phyloP scores from a whole-genome alignment of 148 eudicot genomes.

The Cornus kousa region DNA sequence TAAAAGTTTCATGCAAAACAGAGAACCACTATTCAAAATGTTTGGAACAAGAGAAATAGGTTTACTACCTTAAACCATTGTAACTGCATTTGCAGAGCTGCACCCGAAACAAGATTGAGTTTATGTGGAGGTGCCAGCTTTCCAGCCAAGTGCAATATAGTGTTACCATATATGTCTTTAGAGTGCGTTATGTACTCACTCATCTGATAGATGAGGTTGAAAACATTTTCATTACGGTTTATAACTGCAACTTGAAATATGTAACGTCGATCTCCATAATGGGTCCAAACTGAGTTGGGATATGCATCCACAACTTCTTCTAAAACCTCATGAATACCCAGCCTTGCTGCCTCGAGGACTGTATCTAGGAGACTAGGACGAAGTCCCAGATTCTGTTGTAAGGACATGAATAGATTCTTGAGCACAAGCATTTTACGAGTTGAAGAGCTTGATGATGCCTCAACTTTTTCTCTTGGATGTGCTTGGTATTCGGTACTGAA shows the following conservation, averaged over 20 bases:
- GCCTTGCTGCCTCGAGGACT: background rate
- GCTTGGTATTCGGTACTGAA: background rate
- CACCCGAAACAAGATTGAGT: slow-evolving; percentile 1
- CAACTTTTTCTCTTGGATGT: background rate
- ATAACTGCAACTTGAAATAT: background rate
- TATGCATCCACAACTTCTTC: background rate
- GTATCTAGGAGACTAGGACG: background rate
- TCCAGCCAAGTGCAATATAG: background rate
- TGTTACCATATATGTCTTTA: background rate
- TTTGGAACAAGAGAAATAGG: background rate
- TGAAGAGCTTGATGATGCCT: background rate
- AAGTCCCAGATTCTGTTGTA: background rate
- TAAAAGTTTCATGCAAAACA: background rate
- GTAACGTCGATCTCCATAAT: background rate
- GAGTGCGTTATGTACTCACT: background rate
- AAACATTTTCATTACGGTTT: background rate
- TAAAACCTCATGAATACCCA: background rate
- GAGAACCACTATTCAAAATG: background rate
- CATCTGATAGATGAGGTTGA: background rate
- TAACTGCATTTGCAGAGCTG: background rate
- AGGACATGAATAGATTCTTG: no score
- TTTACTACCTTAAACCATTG: background rate
- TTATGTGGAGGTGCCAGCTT: background rate
- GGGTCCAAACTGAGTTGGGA: background rate
- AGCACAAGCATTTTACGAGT: background rate